Evolutionary conservation across 148 eudicot genomes (phyloP).

Genomic region (Chenopodium quinoa): DNA sequence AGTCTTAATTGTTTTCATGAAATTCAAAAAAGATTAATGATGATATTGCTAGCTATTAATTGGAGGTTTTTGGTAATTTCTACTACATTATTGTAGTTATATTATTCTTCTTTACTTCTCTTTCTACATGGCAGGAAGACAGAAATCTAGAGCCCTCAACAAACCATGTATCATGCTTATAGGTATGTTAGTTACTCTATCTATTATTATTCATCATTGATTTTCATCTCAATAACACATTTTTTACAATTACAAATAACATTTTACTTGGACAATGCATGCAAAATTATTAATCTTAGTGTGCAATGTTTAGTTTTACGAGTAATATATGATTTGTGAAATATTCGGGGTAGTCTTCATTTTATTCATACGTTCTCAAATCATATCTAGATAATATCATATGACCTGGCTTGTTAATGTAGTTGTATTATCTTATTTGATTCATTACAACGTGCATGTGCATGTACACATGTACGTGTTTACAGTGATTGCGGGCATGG

Average conservation of each 20-base stretch:
- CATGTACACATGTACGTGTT: neutral
- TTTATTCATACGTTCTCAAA: no score
- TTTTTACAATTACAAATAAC: no score
- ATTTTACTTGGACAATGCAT: no score
- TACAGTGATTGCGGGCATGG: conserved; percentile 81
- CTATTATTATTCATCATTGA: no score
- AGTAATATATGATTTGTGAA: no score
- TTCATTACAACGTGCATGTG: neutral
- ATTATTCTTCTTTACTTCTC: neutral
- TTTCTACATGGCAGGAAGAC: conserved; percentile 43
- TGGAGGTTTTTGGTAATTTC: conserved; percentile 4
- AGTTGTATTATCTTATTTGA: no score
- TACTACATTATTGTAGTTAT: neutral
- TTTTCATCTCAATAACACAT: neutral
- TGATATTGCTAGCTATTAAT: conserved; percentile 6
- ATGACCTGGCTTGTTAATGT: neutral
- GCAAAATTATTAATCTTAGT: no score
- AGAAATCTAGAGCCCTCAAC: conserved; percentile 41
- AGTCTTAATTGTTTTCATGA: neutral
- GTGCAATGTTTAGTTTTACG: no score
- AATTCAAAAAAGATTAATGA: neutral
- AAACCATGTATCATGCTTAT: conserved; percentile 70
- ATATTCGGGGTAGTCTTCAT: no score
- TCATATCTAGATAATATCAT: no score
- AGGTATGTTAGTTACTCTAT: conserved; percentile 33